Evolutionary conservation across 2,329 filamentous ascomycete genomes (phyloP), one percentile per base, ranked within the genome.

Genomic region (Botrytis fabae): DNA sequence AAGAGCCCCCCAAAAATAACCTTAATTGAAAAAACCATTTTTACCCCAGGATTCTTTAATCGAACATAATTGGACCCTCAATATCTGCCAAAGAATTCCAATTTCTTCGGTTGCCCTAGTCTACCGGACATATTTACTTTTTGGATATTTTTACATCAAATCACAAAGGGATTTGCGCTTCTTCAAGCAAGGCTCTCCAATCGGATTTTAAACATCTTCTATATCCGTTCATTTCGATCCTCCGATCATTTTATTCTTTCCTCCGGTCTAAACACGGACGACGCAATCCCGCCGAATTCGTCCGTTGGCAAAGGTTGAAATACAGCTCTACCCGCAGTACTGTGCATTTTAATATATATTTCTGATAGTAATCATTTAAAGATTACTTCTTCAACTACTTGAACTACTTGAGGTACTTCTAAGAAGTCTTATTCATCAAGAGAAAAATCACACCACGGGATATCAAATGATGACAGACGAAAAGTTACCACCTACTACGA

Each of bases 401-500:
- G 38, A 69, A 54, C 51, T 8, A 54, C n/a, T 28, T 8, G 51
- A n/a, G 51, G 2, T 48, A 28, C 40, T 70, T 48, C 10, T 6
- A 51, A 70, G 42, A n/a, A 35, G 59, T 51, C 44, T 63, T 28
- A 38, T n/a, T 20, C 35, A 14, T n/a, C n/a, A 51, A 66, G 32
- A 66, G 48, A 51, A 46, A 66, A 38, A n/a, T 25, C 20, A 12
- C 6, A n/a, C 10, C 38, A n/a, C 64, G 46, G 12, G n/a, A 66
- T 18, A 10, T 10, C 16, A 32, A 57, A 57, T 57, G 35, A 70
- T 70, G 69, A 42, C 59, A 35, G 69, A 63, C 38, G 59, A 64
- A 64, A 64, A 64, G 32, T 3, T 70, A 32, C 57, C 57, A 32
- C 69, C 69, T 10, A 64, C 42, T 12, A 51, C 69, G 22, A 60